Evolutionary conservation across 495 filamentous ascomycete genomes (phyloP).

Genomic region (Penicillium pulvis): DNA sequence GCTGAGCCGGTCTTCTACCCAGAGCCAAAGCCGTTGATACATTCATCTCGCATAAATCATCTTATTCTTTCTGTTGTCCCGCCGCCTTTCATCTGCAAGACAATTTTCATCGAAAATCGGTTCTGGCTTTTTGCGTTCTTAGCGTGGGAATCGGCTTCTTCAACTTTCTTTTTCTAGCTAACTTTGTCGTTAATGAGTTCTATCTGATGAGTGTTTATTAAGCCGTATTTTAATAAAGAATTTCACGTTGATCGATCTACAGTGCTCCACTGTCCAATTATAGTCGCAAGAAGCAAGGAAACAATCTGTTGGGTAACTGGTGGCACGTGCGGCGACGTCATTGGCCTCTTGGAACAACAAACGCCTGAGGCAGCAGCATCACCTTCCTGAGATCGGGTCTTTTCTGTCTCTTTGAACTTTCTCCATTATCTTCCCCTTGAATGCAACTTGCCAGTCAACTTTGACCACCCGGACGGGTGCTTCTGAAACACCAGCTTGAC

Average conservation of each 20-base stretch:
- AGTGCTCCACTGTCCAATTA: neutral
- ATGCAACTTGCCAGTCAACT: slow-evolving; percentile 1
- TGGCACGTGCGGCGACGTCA: slow-evolving; percentile 48
- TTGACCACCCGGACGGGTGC: slow-evolving; percentile 7
- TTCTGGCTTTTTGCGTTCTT: neutral
- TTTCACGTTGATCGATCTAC: neutral
- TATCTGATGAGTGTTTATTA: neutral
- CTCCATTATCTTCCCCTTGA: neutral
- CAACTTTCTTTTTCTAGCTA: neutral
- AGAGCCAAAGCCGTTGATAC: neutral
- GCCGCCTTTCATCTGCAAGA: neutral
- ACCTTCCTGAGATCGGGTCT: neutral
- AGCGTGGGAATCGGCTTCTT: neutral
- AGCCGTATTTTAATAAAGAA: neutral
- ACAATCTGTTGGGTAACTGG: slow-evolving; percentile 6
- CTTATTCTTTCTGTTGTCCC: neutral
- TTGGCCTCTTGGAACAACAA: slow-evolving; percentile 20
- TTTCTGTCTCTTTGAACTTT: neutral
- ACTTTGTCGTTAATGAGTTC: too few relatives aligned
- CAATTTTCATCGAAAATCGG: too few relatives aligned
- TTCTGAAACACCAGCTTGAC: slow-evolving; percentile 9
- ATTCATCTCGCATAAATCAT: neutral
- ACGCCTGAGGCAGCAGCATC: slow-evolving; percentile 18
- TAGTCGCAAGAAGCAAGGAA: neutral
- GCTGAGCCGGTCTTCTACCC: neutral